phyloP scores from a whole-genome alignment of 208 protist genomes.

The Leishmania lainsoni region DNA sequence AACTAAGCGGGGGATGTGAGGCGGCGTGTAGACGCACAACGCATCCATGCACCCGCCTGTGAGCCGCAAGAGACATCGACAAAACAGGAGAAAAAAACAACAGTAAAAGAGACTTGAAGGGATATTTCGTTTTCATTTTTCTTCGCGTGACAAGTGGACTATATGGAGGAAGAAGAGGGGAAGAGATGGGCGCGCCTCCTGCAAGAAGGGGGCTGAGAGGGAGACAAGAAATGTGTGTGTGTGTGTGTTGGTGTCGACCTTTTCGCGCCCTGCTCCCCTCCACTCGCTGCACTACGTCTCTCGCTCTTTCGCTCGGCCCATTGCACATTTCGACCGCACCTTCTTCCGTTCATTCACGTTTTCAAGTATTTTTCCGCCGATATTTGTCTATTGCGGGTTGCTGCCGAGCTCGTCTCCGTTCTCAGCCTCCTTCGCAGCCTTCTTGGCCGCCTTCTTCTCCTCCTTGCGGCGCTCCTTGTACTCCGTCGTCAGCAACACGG shows the following conservation, averaged over 20 bases:
- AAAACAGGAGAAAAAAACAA: neutral
- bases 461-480: conserved; percentile 57
- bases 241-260: neutral
- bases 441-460: conserved; percentile 58
- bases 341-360: conserved; percentile 3
- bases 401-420: conserved; percentile 35
- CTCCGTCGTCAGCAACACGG: conserved; percentile 62
- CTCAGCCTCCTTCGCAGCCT: conserved; percentile 39
- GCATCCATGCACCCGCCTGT: neutral
- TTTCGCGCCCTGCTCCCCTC: conserved; percentile 1
- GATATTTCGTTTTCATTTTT: neutral
- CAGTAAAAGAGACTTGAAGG: neutral
- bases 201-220: neutral
- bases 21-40: neutral
- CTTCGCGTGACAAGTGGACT: neutral
- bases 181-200: neutral
- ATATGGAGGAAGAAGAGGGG: neutral
- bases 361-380: neutral
- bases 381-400: conserved; percentile 19
- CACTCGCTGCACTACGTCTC: neutral
- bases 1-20: neutral
- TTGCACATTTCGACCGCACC: neutral
- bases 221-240: neutral
- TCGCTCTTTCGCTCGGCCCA: neutral
- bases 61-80: neutral